Evolutionary conservation across 306 rosid genomes (phyloP).

Genomic region (Pterocarpus santalinus): DNA sequence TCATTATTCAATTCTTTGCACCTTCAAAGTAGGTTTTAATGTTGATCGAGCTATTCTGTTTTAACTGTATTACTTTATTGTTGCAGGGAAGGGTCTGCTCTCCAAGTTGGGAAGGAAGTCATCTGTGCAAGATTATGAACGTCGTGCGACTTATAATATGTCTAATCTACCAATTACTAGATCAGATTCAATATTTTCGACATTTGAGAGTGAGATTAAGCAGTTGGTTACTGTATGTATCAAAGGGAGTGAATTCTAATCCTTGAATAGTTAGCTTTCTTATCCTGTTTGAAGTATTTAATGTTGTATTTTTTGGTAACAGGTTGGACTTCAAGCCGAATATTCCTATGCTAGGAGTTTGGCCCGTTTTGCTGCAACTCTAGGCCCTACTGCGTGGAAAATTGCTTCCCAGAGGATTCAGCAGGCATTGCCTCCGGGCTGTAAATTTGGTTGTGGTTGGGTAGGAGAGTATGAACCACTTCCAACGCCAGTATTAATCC

Average conservation of each 20-base stretch:
- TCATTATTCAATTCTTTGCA: slow-evolving; percentile 23
- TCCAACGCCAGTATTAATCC: slow-evolving; percentile 87
- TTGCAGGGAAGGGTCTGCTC: slow-evolving; percentile 72
- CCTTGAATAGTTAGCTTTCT: slow-evolving; percentile 41
- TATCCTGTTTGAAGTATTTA: slow-evolving; percentile 36
- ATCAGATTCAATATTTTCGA: slow-evolving; percentile 80
- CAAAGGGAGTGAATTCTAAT: slow-evolving; percentile 40
- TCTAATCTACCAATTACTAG: slow-evolving; percentile 61
- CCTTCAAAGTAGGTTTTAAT: slow-evolving; percentile 27
- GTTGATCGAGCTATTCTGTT: slow-evolving; percentile 33
- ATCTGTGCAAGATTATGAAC: slow-evolving; percentile 71
- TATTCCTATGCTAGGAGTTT: slow-evolving; percentile 96
- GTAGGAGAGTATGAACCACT: slow-evolving; percentile 98
- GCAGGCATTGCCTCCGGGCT: slow-evolving; percentile 86
- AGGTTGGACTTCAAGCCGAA: slow-evolving; percentile 99
- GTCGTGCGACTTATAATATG: slow-evolving; percentile 78
- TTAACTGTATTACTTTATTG: slow-evolving; percentile 49
- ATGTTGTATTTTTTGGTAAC: slow-evolving; percentile 36
- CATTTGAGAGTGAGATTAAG: slow-evolving; percentile 89
- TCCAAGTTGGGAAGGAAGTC: slow-evolving; percentile 85
- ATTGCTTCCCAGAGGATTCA: slow-evolving; percentile 90
- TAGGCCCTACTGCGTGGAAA: slow-evolving; percentile 94
- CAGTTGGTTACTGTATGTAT: slow-evolving; percentile 89
- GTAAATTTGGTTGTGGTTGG: slow-evolving; percentile 96
- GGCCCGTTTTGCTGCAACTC: slow-evolving; percentile 93